Percentiles rank a stretch among this genome's conserved stretches.
Evolutionary conservation across 306 rosid genomes (phyloP).

Genomic region (Quercus berberidifolia): DNA sequence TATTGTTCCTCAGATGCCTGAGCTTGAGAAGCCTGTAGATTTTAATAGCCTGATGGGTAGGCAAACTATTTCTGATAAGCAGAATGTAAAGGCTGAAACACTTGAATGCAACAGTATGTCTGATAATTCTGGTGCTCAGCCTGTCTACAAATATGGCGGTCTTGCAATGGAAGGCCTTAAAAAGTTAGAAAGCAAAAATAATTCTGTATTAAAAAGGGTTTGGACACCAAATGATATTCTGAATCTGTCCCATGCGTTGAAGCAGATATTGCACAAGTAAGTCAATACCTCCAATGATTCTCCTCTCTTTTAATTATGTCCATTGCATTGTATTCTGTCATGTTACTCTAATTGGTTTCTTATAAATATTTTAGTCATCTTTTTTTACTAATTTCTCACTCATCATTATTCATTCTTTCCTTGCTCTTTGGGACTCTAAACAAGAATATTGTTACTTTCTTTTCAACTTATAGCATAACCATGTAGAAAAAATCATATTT

Average conservation of each 20-base stretch:
- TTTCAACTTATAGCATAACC: not conserved
- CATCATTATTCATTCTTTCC: not conserved
- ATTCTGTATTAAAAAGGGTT: constrained; percentile 29
- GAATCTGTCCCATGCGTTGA: constrained; percentile 40
- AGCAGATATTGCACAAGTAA: constrained; percentile 65
- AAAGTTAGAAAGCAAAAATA: constrained; percentile 35
- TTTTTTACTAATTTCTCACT: not conserved
- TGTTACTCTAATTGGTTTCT: not conserved
- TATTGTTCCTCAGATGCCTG: constrained; percentile 47
- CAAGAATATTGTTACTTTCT: not conserved
- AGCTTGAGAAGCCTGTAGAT: constrained; percentile 50
- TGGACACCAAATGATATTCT: constrained; percentile 49
- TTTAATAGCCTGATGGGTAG: constrained; percentile 49
- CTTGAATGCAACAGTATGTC: constrained; percentile 24
- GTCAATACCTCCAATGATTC: constrained; percentile 17
- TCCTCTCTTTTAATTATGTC: not conserved
- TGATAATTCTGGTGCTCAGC: constrained; percentile 42
- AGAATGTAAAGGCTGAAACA: constrained; percentile 15
- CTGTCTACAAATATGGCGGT: constrained; percentile 30
- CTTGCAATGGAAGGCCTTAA: constrained; percentile 35
- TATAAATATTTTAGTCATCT: not conserved
- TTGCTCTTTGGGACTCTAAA: not conserved
- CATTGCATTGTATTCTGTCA: not conserved
- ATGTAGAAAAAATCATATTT: not conserved
- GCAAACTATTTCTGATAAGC: constrained; percentile 33